Percentiles rank a stretch among this genome's conserved stretches.
phyloP scores from a whole-genome alignment of 1,139 yeast genomes.

The Pichia sp. region DNA sequence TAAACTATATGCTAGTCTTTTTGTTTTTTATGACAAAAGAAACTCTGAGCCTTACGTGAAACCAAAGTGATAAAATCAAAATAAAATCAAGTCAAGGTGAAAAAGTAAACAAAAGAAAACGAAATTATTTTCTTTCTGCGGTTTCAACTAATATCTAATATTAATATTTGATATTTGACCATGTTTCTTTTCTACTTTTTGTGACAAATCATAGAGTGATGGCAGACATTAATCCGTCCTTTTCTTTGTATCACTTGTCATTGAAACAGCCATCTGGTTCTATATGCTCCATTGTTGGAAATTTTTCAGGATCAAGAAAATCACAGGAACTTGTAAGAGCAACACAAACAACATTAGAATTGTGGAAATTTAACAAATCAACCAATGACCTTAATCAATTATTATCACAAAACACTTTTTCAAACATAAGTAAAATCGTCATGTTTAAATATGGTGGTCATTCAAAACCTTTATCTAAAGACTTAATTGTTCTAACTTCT shows the following conservation, averaged over 20 bases:
- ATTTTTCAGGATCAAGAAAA: constrained; percentile 50
- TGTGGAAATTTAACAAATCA: constrained; percentile 46
- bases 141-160: background rate
- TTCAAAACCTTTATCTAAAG: constrained; percentile 34
- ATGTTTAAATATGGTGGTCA: constrained; percentile 46
- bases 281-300: constrained; percentile 54
- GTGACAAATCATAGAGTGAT: background rate
- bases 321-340: constrained; percentile 63
- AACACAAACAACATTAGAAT: constrained; percentile 46
- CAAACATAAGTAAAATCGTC: constrained; percentile 49
- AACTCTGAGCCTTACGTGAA: background rate
- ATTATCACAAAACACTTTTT: constrained; percentile 46
- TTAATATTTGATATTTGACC: background rate
- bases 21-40: background rate
- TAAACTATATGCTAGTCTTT: background rate
- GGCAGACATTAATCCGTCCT: constrained; percentile 31
- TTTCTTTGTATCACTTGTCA: constrained; percentile 63
- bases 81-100: background rate
- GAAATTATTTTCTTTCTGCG: background rate
- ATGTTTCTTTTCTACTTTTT: background rate
- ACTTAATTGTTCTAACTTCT: constrained; percentile 61
- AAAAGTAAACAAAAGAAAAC: background rate
- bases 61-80: background rate
- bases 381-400: constrained; percentile 44
- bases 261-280: constrained; percentile 52